These are phyloP conservation scores for Spinacia oleracea DNA, from an alignment of 179 eudicot genomes.

Conservation along the genomic window DNA sequence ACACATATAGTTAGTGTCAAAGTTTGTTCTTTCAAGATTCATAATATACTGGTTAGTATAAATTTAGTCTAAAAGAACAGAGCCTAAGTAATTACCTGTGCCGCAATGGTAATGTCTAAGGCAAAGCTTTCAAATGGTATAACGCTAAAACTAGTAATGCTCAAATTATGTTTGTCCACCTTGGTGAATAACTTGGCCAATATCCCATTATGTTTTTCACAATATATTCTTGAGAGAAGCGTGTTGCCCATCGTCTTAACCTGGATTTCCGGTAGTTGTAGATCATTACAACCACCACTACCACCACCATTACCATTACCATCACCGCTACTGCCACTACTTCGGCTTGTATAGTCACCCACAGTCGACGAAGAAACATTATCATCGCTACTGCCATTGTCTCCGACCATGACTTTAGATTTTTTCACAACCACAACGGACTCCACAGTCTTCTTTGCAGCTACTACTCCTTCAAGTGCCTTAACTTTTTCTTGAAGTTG, in stretches of 20 bases:
- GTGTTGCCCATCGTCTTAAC: constrained; percentile 12
- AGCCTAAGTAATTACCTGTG: constrained; percentile 13
- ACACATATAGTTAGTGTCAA: neutral
- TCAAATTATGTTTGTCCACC: constrained; percentile 6
- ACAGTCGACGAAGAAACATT: neutral
- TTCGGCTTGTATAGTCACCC: neutral
- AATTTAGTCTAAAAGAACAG: neutral
- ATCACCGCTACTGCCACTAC: neutral
- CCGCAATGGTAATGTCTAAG: constrained; percentile 20
- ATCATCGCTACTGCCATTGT: neutral
- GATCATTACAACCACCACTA: neutral
- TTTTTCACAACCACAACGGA: neutral
- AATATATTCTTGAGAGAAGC: constrained; percentile 11
- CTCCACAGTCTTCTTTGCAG: neutral
- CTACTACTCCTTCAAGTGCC: neutral
- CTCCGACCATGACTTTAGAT: neutral
- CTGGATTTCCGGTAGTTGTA: constrained; percentile 22
- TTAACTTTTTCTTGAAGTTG: constrained; percentile 24
- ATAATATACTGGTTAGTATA: neutral
- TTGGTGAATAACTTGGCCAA: neutral
- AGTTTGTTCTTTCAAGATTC: neutral
- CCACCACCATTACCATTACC: neutral
- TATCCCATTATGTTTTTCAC: constrained; percentile 14
- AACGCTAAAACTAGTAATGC: neutral
- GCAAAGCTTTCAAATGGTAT: constrained; percentile 3